These are phyloP conservation scores for Corynascus novoguineensis DNA, from an alignment of 495 filamentous ascomycete genomes.

Conservation along the genomic window DNA sequence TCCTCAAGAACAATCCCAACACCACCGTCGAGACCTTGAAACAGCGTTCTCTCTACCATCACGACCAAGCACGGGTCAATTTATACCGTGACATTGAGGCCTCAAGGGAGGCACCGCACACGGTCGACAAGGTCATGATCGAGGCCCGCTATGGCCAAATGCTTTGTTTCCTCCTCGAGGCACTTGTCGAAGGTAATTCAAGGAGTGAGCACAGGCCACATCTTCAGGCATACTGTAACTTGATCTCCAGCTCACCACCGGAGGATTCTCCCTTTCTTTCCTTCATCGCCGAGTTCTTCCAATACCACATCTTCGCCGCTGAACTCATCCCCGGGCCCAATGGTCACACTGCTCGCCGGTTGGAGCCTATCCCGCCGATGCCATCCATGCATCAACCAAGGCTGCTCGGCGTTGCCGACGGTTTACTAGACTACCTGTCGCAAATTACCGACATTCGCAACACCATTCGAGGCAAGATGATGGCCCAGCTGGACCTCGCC, in stretches of 20 bases:
- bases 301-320: conserved; percentile 81
- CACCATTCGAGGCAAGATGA: conserved; percentile 62
- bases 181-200: conserved; percentile 71
- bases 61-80: conserved; percentile 54
- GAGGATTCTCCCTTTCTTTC: conserved; percentile 60
- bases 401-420: conserved; percentile 81
- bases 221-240: conserved; percentile 66
- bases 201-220: conserved; percentile 76
- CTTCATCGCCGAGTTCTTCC: conserved; percentile 90
- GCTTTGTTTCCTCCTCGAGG: conserved; percentile 74
- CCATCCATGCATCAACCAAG: conserved; percentile 72
- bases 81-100: conserved; percentile 45
- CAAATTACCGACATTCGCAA: conserved; percentile 76
- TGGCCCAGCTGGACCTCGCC: conserved; percentile 57
- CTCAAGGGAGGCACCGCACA: conserved; percentile 33
- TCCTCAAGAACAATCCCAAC: conserved; percentile 40
- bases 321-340: conserved; percentile 66
- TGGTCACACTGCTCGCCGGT: conserved; percentile 47
- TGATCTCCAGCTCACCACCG: conserved; percentile 58
- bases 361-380: conserved; percentile 59
- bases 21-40: conserved; percentile 40
- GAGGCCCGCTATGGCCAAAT: conserved; percentile 70
- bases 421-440: conserved; percentile 73
- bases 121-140: conserved; percentile 44
- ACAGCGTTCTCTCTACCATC: conserved; percentile 51